phyloP scores from a whole-genome alignment of 768 basidiomycete species.

The Rhizopogon vulgaris region DNA sequence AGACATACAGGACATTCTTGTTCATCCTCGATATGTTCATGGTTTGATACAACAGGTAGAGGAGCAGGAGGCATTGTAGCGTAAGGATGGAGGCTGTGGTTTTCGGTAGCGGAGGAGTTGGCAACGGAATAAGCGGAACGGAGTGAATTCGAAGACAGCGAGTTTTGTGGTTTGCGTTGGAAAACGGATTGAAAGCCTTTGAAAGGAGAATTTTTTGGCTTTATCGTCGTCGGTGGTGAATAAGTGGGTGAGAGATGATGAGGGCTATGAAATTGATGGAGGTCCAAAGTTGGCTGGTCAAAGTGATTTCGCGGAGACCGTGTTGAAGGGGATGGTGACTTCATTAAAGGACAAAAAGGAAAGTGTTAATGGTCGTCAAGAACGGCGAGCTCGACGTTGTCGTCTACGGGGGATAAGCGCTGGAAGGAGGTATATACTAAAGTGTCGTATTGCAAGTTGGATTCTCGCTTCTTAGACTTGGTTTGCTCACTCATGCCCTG shows the following conservation, averaged over 20 bases:
- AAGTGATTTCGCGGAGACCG: slow-evolving; percentile 35
- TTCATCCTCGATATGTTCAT: slow-evolving; percentile 65
- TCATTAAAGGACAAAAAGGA: slow-evolving; percentile 19
- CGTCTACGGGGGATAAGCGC: slow-evolving; percentile 2
- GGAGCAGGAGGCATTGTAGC: slow-evolving; percentile 57
- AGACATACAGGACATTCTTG: slow-evolving; percentile 96
- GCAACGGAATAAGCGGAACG: slow-evolving; percentile 38
- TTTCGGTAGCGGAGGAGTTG: slow-evolving; percentile 34
- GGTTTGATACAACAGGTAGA: slow-evolving; percentile 65
- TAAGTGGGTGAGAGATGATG: slow-evolving; percentile 42
- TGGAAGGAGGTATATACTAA: not conserved
- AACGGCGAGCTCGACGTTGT: slow-evolving; percentile 7
- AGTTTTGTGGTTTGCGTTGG: slow-evolving; percentile 31
- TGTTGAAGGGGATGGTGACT: slow-evolving; percentile 28
- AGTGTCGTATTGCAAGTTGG: too few species aligned
- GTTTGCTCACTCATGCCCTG: too few species aligned
- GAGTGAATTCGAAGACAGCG: slow-evolving; percentile 45
- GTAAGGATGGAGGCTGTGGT: slow-evolving; percentile 43
- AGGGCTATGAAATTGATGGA: slow-evolving; percentile 20
- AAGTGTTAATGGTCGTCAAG: slow-evolving; percentile 1
- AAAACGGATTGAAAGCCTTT: slow-evolving; percentile 50
- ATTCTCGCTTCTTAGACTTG: too few species aligned
- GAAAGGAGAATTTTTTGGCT: slow-evolving; percentile 26
- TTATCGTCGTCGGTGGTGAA: slow-evolving; percentile 24
- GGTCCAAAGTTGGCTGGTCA: slow-evolving; percentile 31